These are phyloP conservation scores for Talaromyces sp. DNA, from an alignment of 2,329 filamentous ascomycete genomes.

Conservation along the genomic window DNA sequence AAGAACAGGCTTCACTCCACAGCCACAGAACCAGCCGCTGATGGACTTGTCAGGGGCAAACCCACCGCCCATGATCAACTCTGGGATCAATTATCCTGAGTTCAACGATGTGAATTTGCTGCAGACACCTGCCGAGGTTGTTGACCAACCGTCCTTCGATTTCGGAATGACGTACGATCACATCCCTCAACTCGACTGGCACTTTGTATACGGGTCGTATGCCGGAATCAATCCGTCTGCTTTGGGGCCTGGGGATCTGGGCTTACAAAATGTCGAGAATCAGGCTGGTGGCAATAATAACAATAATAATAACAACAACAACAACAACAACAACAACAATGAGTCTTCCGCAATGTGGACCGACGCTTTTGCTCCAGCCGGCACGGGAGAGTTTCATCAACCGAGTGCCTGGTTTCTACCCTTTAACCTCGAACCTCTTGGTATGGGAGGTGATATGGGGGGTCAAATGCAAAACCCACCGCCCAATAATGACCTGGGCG, in stretches of 20 bases:
- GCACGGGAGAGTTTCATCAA: constrained; percentile 34
- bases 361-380: constrained; percentile 29
- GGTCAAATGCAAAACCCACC: not conserved
- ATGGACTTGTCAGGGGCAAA: constrained; percentile 22
- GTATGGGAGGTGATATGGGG: constrained; percentile 4
- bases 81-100: constrained; percentile 18
- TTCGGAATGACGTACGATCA: constrained; percentile 35
- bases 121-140: constrained; percentile 19
- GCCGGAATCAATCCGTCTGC: constrained; percentile 46
- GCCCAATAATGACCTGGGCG: not conserved
- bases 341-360: constrained; percentile 29
- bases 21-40: constrained; percentile 25
- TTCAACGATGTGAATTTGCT: constrained; percentile 14
- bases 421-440: constrained; percentile 73
- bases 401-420: constrained; percentile 83
- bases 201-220: constrained; percentile 72
- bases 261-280: not conserved
- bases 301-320: not conserved
- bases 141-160: constrained; percentile 30
- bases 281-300: not conserved
- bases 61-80: constrained; percentile 12
- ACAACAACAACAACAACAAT: constrained; percentile 11
- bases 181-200: constrained; percentile 67
- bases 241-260: constrained; percentile 24
- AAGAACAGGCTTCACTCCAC: constrained; percentile 14